Base-by-base conservation (phyloP, 1,139 yeast species). In the Geotrichum citri-aurantii region DNA sequence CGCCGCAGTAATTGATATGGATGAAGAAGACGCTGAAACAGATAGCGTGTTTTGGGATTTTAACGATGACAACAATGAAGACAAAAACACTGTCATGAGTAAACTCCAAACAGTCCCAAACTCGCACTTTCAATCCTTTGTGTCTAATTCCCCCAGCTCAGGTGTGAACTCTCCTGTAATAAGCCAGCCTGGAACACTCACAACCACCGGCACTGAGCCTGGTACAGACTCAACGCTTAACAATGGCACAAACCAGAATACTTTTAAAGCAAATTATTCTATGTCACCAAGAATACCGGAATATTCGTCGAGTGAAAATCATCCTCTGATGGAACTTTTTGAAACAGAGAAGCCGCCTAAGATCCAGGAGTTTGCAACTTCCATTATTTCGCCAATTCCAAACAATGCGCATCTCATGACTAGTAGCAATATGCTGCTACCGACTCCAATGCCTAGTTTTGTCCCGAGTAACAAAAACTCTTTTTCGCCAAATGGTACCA, bases 31-130 rank as follows among this genome's bases (percentile, higher is more conserved):
- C 49, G 76, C 73, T 42, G 74, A 71, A 47, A 77, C 76, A 51
- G 74, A 81, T n/a, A 89, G 83, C 63, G 84, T 86, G n/a, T 86
- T 86, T 71, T 88, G 96, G 95, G 95, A 88, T 72, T 88, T 88
- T 66, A 95, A 88, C 70, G 86, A 52, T 29, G 48, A 46, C 27
- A 1, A 23, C 19, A 14, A 46, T 23, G 27, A 31, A 17, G n/a
- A 23, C 24, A 12, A 19, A 7, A 52, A 52, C 29, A n/a, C 27
- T 23, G 17, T 10, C 48, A 3, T 24, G 2, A 5, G 24, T 26
- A 23, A 29, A 14, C 17, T 37, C 37, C 8, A 12, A 8, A 11
- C 37, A 10, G 24, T 19, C 19, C 19, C 47, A 24, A 21, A 50
- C 48, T 29, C 21, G 24, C 6, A 40, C 24, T 23, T 17, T 11